Evolutionary conservation across 176 grass and related monocot genomes (phyloP).

Genomic region (Oryza punctata): DNA sequence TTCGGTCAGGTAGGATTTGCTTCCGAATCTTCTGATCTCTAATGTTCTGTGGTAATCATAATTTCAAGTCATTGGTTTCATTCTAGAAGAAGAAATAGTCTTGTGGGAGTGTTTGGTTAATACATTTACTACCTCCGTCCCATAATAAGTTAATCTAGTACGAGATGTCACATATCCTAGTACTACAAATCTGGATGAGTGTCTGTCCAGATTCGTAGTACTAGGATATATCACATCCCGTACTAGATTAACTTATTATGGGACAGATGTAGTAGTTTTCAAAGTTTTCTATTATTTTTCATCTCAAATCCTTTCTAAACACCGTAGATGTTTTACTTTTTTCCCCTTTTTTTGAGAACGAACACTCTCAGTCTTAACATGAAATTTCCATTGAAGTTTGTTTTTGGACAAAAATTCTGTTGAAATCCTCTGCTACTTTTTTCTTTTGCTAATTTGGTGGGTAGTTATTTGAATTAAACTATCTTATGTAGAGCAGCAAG

Average conservation of each 20-base stretch:
- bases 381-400: background rate
- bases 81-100: slow-evolving; percentile 21
- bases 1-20: slow-evolving; percentile 86
- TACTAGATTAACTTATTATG: too few species aligned
- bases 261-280: too few species aligned
- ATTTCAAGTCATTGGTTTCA: background rate
- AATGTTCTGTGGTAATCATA: background rate
- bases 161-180: too few species aligned
- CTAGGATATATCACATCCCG: too few species aligned
- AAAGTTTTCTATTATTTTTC: slow-evolving; percentile 2
- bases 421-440: background rate
- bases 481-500: slow-evolving; percentile 20
- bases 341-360: background rate
- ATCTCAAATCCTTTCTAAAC: background rate
- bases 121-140: too few species aligned
- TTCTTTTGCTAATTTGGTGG: slow-evolving; percentile 9
- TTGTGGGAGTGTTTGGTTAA: background rate
- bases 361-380: background rate
- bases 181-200: too few species aligned
- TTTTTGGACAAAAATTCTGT: background rate
- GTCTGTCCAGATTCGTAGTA: too few species aligned
- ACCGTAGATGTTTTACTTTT: background rate
- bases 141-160: too few species aligned
- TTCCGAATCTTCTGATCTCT: slow-evolving; percentile 4
- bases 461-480: slow-evolving; percentile 13